Evolutionary conservation across 2,329 filamentous ascomycete genomes (phyloP).

Genomic region (Cladophialophora psammophila): DNA sequence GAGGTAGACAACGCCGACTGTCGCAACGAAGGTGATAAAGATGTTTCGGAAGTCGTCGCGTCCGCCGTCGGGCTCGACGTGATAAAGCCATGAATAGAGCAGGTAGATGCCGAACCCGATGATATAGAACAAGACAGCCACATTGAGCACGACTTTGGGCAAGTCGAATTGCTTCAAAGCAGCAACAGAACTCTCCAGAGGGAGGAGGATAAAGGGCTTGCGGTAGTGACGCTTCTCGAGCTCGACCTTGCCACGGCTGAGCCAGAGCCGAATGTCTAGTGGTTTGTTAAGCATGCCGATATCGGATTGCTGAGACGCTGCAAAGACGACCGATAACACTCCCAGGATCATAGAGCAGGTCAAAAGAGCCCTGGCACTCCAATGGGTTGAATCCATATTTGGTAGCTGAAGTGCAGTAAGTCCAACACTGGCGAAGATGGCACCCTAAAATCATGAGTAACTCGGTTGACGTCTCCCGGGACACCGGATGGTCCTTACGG

Average conservation of each 20-base stretch:
- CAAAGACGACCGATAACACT: slow-evolving; percentile 23
- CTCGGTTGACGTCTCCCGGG: too few species aligned
- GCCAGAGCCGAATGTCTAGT: slow-evolving; percentile 22
- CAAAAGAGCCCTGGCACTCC: slow-evolving; percentile 24
- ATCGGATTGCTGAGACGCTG: slow-evolving; percentile 20
- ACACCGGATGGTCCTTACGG: slow-evolving; percentile 4
- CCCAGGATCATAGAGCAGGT: slow-evolving; percentile 25
- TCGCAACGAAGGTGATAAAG: slow-evolving; percentile 25
- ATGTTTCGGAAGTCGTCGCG: slow-evolving; percentile 21
- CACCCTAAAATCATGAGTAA: slow-evolving; percentile 11
- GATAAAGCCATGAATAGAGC: slow-evolving; percentile 24
- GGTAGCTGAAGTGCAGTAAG: slow-evolving; percentile 29
- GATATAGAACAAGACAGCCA: slow-evolving; percentile 24
- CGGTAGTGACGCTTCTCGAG: slow-evolving; percentile 8
- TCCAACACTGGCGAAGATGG: slow-evolving; percentile 31
- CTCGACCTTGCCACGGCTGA: slow-evolving; percentile 27
- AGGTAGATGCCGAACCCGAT: slow-evolving; percentile 26
- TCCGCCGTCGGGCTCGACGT: slow-evolving; percentile 9
- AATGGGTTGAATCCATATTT: slow-evolving; percentile 25
- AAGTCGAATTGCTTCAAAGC: slow-evolving; percentile 17
- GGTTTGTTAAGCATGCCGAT: slow-evolving; percentile 25
- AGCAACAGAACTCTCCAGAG: slow-evolving; percentile 26
- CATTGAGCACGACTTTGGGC: slow-evolving; percentile 20
- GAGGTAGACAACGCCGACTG: slow-evolving; percentile 10
- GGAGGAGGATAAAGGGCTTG: slow-evolving; percentile 12